These are phyloP conservation scores for Massarina eburnea DNA, from an alignment of 2,329 filamentous ascomycete genomes.

Conservation along the genomic window DNA sequence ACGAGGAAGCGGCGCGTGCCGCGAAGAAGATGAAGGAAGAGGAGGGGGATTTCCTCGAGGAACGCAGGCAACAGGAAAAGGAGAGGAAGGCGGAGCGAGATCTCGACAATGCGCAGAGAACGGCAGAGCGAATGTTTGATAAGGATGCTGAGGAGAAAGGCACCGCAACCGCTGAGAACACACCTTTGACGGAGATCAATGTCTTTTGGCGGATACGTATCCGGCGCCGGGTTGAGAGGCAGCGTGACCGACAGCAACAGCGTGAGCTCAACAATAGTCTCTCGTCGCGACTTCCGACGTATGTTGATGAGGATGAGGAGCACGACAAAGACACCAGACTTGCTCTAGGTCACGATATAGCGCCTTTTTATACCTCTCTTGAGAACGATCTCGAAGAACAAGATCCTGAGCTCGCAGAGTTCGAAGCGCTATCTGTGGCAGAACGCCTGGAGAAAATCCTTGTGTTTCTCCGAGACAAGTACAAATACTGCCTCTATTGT, in stretches of 20 bases:
- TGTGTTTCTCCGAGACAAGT: constrained; percentile 67
- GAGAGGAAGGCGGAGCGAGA: constrained; percentile 61
- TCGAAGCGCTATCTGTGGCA: constrained; percentile 66
- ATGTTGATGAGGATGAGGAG: constrained; percentile 62
- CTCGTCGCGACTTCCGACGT: constrained; percentile 60
- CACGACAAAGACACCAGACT: constrained; percentile 72
- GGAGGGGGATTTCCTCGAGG: constrained; percentile 39
- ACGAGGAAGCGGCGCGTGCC: constrained; percentile 33
- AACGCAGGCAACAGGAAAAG: constrained; percentile 36
- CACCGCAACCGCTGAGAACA: constrained; percentile 34
- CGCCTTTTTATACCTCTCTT: constrained; percentile 52
- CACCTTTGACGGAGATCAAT: constrained; percentile 68
- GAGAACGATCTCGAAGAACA: constrained; percentile 75
- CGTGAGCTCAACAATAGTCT: constrained; percentile 33
- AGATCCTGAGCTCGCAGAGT: constrained; percentile 77
- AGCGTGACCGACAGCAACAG: constrained; percentile 56
- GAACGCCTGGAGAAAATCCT: constrained; percentile 71
- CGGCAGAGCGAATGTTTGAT: constrained; percentile 72
- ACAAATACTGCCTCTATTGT: constrained; percentile 95
- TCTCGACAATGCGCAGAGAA: constrained; percentile 76
- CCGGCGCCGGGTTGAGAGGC: constrained; percentile 67
- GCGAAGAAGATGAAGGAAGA: constrained; percentile 51
- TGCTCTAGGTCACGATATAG: constrained; percentile 63
- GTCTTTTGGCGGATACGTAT: constrained; percentile 79
- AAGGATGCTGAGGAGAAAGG: constrained; percentile 26